Percentiles rank a stretch among this genome's conserved stretches.
Conservation (phyloP, 2,329 filamentous ascomycete species). For the Fusarium ramigenum region DNA sequence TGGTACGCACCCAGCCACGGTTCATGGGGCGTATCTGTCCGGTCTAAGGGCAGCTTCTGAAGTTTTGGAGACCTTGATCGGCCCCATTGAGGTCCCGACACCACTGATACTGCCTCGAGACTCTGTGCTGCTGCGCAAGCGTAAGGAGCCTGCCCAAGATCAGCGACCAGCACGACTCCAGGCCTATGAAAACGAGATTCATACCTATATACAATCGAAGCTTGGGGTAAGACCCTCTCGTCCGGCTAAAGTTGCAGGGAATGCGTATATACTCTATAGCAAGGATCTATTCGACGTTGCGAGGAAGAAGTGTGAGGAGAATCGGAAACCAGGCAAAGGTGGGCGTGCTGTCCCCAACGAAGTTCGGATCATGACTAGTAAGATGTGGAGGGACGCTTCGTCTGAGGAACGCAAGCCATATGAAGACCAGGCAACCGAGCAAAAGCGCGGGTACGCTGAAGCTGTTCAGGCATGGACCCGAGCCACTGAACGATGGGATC, state of each 20-base stretch:
- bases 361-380: constrained; percentile 84
- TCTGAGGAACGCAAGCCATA: constrained; percentile 80
- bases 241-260: constrained; percentile 78
- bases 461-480: constrained; percentile 68
- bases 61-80: constrained; percentile 81
- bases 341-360: constrained; percentile 76
- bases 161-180: constrained; percentile 63
- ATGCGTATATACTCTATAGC: constrained; percentile 90
- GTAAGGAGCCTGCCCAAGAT: constrained; percentile 62
- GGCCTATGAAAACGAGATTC: constrained; percentile 64
- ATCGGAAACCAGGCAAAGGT: constrained; percentile 68
- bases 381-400: constrained; percentile 86
- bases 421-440: constrained; percentile 75
- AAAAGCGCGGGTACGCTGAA: constrained; percentile 72
- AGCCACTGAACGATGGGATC: constrained; percentile 77
- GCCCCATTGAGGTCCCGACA: constrained; percentile 78
- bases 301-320: constrained; percentile 69
- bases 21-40: constrained; percentile 95
- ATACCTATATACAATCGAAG: constrained; percentile 59
- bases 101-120: constrained; percentile 78
- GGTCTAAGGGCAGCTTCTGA: constrained; percentile 90
- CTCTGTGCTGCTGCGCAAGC: constrained; percentile 60
- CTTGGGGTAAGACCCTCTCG: constrained; percentile 80
- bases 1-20: constrained; percentile 93
- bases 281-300: constrained; percentile 77